Evolutionary conservation across 129 eudicot species (phyloP).

Genomic region (Flaveria bidentis): DNA sequence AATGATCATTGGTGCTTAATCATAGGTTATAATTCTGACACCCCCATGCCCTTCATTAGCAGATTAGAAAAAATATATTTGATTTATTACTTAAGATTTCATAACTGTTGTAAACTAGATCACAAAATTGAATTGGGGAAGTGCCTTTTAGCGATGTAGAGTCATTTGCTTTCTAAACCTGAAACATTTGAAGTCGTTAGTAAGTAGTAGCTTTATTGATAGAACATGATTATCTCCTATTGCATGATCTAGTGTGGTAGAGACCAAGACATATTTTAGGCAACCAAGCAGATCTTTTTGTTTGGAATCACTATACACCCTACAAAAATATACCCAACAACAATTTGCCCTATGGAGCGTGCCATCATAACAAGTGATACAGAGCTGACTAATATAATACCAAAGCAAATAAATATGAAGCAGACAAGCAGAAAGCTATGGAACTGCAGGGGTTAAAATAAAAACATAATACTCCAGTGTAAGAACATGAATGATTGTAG

Average conservation of each 20-base stretch:
- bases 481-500: neutral
- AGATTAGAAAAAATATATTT: slow-evolving; percentile 2
- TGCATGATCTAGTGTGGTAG: neutral
- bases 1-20: slow-evolving; percentile 16
- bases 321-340: neutral
- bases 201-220: neutral
- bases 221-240: neutral
- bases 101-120: neutral
- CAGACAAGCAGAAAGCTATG: slow-evolving; percentile 3
- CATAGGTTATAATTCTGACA: neutral
- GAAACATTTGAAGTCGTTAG: neutral
- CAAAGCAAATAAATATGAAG: neutral
- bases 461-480: neutral
- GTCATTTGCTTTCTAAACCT: neutral
- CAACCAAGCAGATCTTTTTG: neutral
- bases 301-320: neutral
- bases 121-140: neutral
- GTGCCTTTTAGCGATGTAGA: neutral
- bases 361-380: slow-evolving; percentile 6
- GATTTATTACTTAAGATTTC: neutral
- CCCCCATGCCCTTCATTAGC: neutral
- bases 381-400: neutral
- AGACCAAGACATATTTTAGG: neutral
- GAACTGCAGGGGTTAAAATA: neutral
- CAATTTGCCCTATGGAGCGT: neutral